Base-by-base conservation (phyloP, 495 filamentous ascomycete genomes). In the Entonaema liquescens region DNA sequence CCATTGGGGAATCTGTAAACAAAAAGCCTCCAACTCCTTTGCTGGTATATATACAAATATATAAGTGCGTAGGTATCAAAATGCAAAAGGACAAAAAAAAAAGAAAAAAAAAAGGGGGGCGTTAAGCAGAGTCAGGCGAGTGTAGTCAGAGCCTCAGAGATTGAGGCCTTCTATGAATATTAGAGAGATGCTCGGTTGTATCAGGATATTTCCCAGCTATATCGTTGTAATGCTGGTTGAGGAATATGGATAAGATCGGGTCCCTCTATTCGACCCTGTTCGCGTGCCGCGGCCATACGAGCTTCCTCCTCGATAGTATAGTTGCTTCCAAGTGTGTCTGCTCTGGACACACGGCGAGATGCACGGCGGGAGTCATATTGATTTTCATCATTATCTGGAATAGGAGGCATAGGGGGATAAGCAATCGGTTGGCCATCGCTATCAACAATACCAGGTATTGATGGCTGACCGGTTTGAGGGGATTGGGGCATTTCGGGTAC, bases 191-290 rank as follows among this genome's bases (percentile, higher is more conserved):
- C 23, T 33, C 49, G 1, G 23, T 35, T 52, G 50, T 21, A 36
- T 72, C 77, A 62, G 59, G 77, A 75, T 50, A 82, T 79, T 65
- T 87, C 85, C 83, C 83, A 87, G 61, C 82, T 84, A 61, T 84
- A 87, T 50, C 85, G 77, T 60, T 81, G 81, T 29, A 81, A 83
- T 15, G 84, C 83, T 29, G 81, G 76, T 59, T 85, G 82, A 6
- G 85, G 85, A 25, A 86, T 80, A 55, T 86, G 85, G 7, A 86
- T 76, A 23, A 87, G 65, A 54, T 85, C 85, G 12, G 70, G 76
- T 0, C 81, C 82, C 29, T 76, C 73, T 63, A 76, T 68, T 28
- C 75, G 69, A 15, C 33, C 6, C 9, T 56, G 49, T 1, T 69
- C 68, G 7, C 53, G 70, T 29, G 25, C 79, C 63, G 56, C 83